Base-by-base conservation (phyloP, 163 green algal genomes). In the Scenedesmus sp. region DNA sequence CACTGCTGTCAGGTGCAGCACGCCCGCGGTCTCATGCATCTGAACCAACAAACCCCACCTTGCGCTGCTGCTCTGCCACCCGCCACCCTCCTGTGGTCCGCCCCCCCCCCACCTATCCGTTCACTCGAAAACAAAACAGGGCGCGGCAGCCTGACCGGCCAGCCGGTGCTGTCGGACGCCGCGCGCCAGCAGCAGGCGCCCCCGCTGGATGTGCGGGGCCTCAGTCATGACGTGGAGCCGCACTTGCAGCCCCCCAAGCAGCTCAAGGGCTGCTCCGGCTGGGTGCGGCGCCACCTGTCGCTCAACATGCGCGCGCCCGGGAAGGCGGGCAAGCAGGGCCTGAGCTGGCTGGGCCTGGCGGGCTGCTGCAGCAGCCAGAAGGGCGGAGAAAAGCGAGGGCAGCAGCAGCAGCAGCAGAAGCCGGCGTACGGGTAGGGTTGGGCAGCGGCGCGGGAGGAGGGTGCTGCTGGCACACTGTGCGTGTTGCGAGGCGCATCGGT, bases 231-330 rank as follows among this genome's bases (percentile, higher is more conserved):
- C 35, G 42, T 42, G 30, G 65, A 81, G 22, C 61, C 84, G n/a
- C 65, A 46, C 24, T 35, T 89, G 33, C 37, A 43, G 68, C 85
- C 85, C 1, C 65, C 43, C 0, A 83, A 83, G 51, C 65, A 68
- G 5, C 65, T 51, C 24, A 46, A 5, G 15, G 85, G 85, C 1
- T n/a, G 82, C 22, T 70, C 13, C 0, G 85, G 85, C n/a, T 89
- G 85, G 85, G 40, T 83, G 61, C 65, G 85, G 26, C 65, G 85
- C 22, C 85, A 89, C 68, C 44, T 89, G 43, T 89, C 85, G 3
- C 3, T 89, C 0, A 89, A 89, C 20, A 4, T 49, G 43, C 35
- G n/a, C 3, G 44, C 68, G 22, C 85, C 85, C 18, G 61, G 61
- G 30, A 81, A 53, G 37, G 85, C 85, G 3, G 68, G 68, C 30